Percentiles rank a stretch among this genome's conserved stretches.
Conservation (phyloP, 352 stramenopile species). For the Globisporangium camurandrum region DNA sequence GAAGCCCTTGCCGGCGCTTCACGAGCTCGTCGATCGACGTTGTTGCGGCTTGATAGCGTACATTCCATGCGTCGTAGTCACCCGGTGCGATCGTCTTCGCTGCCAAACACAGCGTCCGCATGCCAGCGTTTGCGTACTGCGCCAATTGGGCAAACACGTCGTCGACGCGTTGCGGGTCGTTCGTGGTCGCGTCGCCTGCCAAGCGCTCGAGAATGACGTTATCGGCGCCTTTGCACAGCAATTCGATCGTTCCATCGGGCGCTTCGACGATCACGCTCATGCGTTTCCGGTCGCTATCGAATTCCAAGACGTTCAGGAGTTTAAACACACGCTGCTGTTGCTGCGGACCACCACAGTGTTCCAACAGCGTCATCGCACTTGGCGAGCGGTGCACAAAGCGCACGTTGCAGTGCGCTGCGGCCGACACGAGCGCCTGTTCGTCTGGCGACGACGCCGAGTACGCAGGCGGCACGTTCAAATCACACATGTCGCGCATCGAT, state of each 20-base stretch:
- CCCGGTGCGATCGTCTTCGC: slow-evolving; percentile 43
- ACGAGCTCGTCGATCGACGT: slow-evolving; percentile 66
- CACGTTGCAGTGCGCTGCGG: slow-evolving; percentile 69
- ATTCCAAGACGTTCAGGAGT: slow-evolving; percentile 93
- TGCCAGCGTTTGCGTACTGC: slow-evolving; percentile 55
- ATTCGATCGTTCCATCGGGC: slow-evolving; percentile 39
- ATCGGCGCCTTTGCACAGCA: slow-evolving; percentile 77
- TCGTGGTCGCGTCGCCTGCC: slow-evolving; percentile 10
- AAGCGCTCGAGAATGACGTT: slow-evolving; percentile 77
- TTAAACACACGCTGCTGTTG: slow-evolving; percentile 59
- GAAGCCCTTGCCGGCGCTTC: slow-evolving; percentile 49
- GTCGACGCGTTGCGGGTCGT: slow-evolving; percentile 9
- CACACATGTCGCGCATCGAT: slow-evolving; percentile 58
- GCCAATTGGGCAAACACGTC: slow-evolving; percentile 44
- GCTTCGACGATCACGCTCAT: slow-evolving; percentile 95
- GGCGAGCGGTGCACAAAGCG: slow-evolving; percentile 72
- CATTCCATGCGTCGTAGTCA: slow-evolving; percentile 55
- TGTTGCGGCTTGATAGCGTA: slow-evolving; percentile 41
- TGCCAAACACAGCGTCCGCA: slow-evolving; percentile 74
- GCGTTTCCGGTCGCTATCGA: slow-evolving; percentile 95
- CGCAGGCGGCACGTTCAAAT: slow-evolving; percentile 59
- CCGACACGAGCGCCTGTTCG: slow-evolving; percentile 71
- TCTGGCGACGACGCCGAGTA: slow-evolving; percentile 81
- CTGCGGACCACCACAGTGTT: slow-evolving; percentile 21
- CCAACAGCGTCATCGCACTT: slow-evolving; percentile 41